phyloP scores from a whole-genome alignment of 805 yeast species.

The Debaryomyces maramus region DNA sequence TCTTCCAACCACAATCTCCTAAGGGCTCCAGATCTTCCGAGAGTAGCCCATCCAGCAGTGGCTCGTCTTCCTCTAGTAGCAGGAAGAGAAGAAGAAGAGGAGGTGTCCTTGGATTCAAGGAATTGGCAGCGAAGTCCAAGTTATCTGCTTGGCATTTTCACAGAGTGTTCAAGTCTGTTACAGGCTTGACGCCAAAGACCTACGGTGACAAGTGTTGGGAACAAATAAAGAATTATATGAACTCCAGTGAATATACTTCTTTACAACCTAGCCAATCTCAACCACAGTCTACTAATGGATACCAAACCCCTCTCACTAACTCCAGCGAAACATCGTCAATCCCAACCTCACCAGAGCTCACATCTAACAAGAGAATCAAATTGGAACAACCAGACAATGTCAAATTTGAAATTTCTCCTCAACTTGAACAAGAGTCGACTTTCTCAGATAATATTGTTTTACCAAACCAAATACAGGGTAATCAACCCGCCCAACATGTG shows the following conservation, averaged over 20 bases:
- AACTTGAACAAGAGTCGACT: neutral
- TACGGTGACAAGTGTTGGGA: conserved; percentile 84
- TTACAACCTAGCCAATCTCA: conserved; percentile 12
- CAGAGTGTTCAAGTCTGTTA: conserved; percentile 81
- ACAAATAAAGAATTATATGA: conserved; percentile 41
- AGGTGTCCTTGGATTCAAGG: conserved; percentile 80
- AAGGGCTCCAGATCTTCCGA: conserved; percentile 21
- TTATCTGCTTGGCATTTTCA: conserved; percentile 93
- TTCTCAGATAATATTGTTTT: neutral
- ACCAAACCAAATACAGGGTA: conserved; percentile 1
- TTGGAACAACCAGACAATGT: conserved; percentile 5
- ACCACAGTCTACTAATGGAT: neutral
- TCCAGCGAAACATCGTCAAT: neutral
- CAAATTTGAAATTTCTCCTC: conserved; percentile 1
- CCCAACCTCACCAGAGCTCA: neutral
- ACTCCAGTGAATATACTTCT: conserved; percentile 13
- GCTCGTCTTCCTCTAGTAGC: conserved; percentile 5
- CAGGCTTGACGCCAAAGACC: conserved; percentile 84
- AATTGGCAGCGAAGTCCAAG: conserved; percentile 79
- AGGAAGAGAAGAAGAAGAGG: conserved; percentile 63
- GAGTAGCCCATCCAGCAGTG: conserved; percentile 14
- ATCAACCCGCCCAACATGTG: neutral
- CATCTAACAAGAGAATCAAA: conserved; percentile 14
- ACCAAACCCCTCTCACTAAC: conserved; percentile 5
- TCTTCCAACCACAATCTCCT: conserved; percentile 24